Evolutionary conservation across 768 basidiomycete species (phyloP), one percentile per base, ranked within the genome.

Genomic region (Cyathus striatus): DNA sequence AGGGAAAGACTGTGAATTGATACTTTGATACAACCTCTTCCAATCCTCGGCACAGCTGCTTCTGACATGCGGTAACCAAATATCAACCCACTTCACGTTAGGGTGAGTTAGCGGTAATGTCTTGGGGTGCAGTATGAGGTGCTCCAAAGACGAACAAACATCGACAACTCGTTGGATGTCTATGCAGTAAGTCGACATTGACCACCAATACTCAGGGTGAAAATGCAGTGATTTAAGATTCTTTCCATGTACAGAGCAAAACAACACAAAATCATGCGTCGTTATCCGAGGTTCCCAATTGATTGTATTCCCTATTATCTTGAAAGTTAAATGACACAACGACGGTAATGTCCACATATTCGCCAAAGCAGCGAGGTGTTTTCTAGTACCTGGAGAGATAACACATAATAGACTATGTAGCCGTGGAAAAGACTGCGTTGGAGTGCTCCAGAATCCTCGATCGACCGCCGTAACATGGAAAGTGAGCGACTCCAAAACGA

Each of bases 1-100:
- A 3, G 39, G 39, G 24, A 40, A 40, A 2, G 16, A n/a, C 21
- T 40, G 21, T 12, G 14, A 9, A 12, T 10, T 40, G 12, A 40
- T 14, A 20, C 23, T 23, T 23, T 13, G 39, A 23, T 18, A 14
- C 14, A 40, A 26, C 32, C 38, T 43, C 9, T 21, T 6, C 42
- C 42, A 36, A 20, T 6, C 17, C 7, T 20, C 30, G 13, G 33
- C 24, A 34, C 23, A 43, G 6, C 7, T 23, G 42, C n/a, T 23
- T 23, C 24, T 17, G 13, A 43, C 33, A 35, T 46, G 37, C 9
- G 40, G 39, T 9, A 9, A 18, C 47, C 47, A 48, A 18, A 48
- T n/a, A 36, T 48, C 47, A 25, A 48, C 37, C 47, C 47, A 48
- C 24, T 40, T 39, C n/a, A 48, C 20, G 12, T 22, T 41, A 10